Percentiles rank a stretch among this genome's conserved stretches.
phyloP scores from a whole-genome alignment of 2,329 filamentous ascomycete species.

The Didymella segeticola region DNA sequence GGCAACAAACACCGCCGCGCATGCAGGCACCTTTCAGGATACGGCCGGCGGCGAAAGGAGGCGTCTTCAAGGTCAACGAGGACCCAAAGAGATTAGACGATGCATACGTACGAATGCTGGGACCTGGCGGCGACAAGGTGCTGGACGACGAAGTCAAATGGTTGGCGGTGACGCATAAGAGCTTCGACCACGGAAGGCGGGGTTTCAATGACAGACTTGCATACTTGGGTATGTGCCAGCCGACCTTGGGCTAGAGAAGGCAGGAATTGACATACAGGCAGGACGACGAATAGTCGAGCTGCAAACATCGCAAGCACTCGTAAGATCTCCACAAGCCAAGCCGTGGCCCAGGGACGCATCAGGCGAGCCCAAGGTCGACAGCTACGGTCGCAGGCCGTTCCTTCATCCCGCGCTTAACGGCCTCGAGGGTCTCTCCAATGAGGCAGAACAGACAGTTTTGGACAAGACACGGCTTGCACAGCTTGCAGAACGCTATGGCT shows the following conservation, averaged over 20 bases:
- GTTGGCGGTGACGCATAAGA: slow-evolving; percentile 97
- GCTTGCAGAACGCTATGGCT: slow-evolving; percentile 73
- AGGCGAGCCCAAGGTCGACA: slow-evolving; percentile 34
- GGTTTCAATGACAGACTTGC: slow-evolving; percentile 94
- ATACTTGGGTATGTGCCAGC: slow-evolving; percentile 73
- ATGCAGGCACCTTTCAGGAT: slow-evolving; percentile 60
- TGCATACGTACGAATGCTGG: slow-evolving; percentile 79
- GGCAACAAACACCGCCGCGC: slow-evolving; percentile 56
- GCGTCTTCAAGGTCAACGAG: slow-evolving; percentile 73
- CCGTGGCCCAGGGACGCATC: slow-evolving; percentile 28
- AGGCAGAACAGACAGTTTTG: slow-evolving; percentile 67
- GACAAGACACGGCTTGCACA: slow-evolving; percentile 69
- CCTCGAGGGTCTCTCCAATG: slow-evolving; percentile 72
- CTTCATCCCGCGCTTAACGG: slow-evolving; percentile 72
- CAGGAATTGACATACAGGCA: slow-evolving; percentile 40
- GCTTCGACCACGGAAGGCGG: slow-evolving; percentile 91
- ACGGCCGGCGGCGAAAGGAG: slow-evolving; percentile 63
- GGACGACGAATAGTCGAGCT: slow-evolving; percentile 70
- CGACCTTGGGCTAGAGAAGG: not conserved
- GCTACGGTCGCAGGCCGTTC: slow-evolving; percentile 67
- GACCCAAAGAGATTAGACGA: slow-evolving; percentile 76
- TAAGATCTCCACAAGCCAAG: slow-evolving; percentile 55
- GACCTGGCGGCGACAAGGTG: slow-evolving; percentile 72
- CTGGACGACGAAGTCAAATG: slow-evolving; percentile 93
- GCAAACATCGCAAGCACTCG: slow-evolving; percentile 68